phyloP scores from a whole-genome alignment of 2,329 filamentous ascomycete species.

The Didymella exigua region DNA sequence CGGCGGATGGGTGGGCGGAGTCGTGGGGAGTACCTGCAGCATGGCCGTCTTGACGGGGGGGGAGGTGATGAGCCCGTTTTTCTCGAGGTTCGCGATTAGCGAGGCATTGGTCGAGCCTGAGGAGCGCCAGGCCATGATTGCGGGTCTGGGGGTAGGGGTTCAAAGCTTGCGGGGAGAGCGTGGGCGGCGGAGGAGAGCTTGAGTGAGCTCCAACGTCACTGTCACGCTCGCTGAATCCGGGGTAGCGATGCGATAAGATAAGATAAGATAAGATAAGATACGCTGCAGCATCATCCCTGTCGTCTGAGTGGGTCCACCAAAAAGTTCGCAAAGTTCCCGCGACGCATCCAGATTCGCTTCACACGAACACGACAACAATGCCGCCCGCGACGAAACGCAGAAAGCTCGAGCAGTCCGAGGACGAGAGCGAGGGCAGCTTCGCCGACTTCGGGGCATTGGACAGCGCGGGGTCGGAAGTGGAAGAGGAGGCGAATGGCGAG shows the following conservation, averaged over 20 bases:
- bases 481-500: slow-evolving; percentile 16
- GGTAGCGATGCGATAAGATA: slow-evolving; percentile 31
- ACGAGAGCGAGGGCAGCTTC: slow-evolving; percentile 37
- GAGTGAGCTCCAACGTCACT: slow-evolving; percentile 14
- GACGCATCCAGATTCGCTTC: slow-evolving; percentile 13
- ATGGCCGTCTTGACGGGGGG: slow-evolving; percentile 79
- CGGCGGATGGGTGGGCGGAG: too few species aligned
- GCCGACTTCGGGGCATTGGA: slow-evolving; percentile 28
- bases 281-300: background rate
- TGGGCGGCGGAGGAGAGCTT: slow-evolving; percentile 26
- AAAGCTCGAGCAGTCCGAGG: slow-evolving; percentile 52
- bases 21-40: slow-evolving; percentile 60
- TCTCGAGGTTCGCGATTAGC: slow-evolving; percentile 78
- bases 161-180: slow-evolving; percentile 8
- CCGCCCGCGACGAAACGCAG: slow-evolving; percentile 53
- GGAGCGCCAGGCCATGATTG: slow-evolving; percentile 87
- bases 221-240: background rate
- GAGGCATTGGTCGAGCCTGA: slow-evolving; percentile 75
- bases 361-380: slow-evolving; percentile 36
- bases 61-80: slow-evolving; percentile 73
- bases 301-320: slow-evolving; percentile 11
- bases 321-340: slow-evolving; percentile 25
- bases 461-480: slow-evolving; percentile 20
- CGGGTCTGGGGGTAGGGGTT: slow-evolving; percentile 5
- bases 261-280: too few species aligned